Evolutionary conservation across 331 rosid genomes (phyloP).

Genomic region (Acacia concinna): DNA sequence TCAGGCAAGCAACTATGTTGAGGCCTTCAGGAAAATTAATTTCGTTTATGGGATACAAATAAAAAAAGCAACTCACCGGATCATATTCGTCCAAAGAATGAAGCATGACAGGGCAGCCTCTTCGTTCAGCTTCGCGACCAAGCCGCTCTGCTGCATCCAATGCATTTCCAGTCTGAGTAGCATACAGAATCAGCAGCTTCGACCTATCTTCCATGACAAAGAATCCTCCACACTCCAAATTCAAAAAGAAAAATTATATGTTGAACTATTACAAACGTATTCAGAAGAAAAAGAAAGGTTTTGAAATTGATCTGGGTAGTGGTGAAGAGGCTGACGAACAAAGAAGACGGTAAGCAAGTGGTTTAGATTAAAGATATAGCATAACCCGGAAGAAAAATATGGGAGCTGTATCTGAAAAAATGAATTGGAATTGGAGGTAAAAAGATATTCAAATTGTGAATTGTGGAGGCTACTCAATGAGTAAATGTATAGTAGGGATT

Average conservation of each 20-base stretch:
- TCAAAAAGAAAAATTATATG: neutral
- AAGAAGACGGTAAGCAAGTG: neutral
- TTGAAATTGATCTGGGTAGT: neutral
- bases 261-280: neutral
- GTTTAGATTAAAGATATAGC: neutral
- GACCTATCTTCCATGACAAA: slow-evolving; percentile 42
- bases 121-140: slow-evolving; percentile 78
- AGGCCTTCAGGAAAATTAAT: neutral
- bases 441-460: neutral
- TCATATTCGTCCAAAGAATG: slow-evolving; percentile 67
- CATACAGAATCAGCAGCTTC: slow-evolving; percentile 61
- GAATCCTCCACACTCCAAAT: neutral
- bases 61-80: slow-evolving; percentile 42
- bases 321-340: neutral
- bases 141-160: slow-evolving; percentile 83
- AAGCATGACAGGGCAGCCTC: slow-evolving; percentile 58
- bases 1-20: neutral
- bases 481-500: neutral
- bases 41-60: neutral
- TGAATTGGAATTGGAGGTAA: neutral
- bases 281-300: neutral
- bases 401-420: neutral
- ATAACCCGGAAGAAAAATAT: neutral
- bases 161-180: slow-evolving; percentile 86
- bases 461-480: neutral